Evolutionary conservation across 2,329 filamentous ascomycete species (phyloP).

Genomic region (Epichloe sibirici): DNA sequence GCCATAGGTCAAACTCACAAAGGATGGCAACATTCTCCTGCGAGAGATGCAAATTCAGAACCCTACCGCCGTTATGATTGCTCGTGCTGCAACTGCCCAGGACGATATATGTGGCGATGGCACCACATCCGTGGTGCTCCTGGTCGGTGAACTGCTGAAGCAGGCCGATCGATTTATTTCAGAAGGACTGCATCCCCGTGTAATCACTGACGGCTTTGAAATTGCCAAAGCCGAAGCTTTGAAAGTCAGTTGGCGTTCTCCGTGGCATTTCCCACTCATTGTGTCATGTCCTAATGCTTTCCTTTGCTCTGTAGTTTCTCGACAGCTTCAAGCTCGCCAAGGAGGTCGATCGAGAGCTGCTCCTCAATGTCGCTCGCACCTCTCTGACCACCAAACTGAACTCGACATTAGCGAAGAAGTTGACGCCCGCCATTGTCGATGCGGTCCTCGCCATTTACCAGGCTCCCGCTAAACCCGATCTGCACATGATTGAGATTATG

Average conservation of each 20-base stretch:
- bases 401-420: slow-evolving; percentile 71
- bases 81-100: slow-evolving; percentile 81
- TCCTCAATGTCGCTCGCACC: slow-evolving; percentile 85
- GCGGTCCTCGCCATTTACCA: slow-evolving; percentile 91
- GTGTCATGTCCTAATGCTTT: background rate
- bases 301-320: slow-evolving; percentile 54
- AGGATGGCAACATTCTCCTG: slow-evolving; percentile 84
- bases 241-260: slow-evolving; percentile 42
- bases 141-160: slow-evolving; percentile 94
- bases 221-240: slow-evolving; percentile 88
- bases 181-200: slow-evolving; percentile 90
- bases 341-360: slow-evolving; percentile 84
- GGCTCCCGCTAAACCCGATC: slow-evolving; percentile 78
- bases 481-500: slow-evolving; percentile 99
- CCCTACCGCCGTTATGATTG: slow-evolving; percentile 82
- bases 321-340: slow-evolving; percentile 84
- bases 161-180: slow-evolving; percentile 93
- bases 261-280: background rate
- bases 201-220: slow-evolving; percentile 96
- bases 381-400: slow-evolving; percentile 95
- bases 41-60: slow-evolving; percentile 92
- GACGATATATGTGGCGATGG: slow-evolving; percentile 98
- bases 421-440: slow-evolving; percentile 92
- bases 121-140: slow-evolving; percentile 87
- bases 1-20: slow-evolving; percentile 86